These are phyloP conservation scores for Cryptococcus jaspeensis DNA, from an alignment of 1,284 basidiomycete genomes.

Conservation along the genomic window DNA sequence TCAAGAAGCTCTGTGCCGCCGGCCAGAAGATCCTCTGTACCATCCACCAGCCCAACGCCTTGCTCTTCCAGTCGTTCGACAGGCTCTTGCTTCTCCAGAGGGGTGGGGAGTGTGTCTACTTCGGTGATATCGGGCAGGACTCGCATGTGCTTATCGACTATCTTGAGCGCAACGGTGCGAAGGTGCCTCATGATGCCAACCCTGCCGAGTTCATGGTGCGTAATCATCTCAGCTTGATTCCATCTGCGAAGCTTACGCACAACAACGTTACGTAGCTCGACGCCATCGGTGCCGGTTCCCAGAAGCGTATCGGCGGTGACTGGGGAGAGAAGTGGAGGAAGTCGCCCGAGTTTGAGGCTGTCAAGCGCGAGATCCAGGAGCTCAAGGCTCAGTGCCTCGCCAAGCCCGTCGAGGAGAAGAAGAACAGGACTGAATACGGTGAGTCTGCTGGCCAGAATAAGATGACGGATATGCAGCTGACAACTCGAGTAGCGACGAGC, in stretches of 20 bases:
- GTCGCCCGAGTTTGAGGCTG: constrained; percentile 51
- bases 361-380: constrained; percentile 50
- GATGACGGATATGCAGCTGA: background rate
- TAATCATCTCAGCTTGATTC: background rate
- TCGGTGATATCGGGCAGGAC: constrained; percentile 59
- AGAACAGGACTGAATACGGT: constrained; percentile 29
- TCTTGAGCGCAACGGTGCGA: constrained; percentile 57
- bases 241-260: background rate
- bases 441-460: background rate
- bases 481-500: constrained; percentile 59
- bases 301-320: constrained; percentile 63
- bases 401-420: constrained; percentile 41
- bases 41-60: constrained; percentile 54
- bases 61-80: constrained; percentile 60
- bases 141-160: constrained; percentile 57
- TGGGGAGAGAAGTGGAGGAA: constrained; percentile 74
- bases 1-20: constrained; percentile 60
- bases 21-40: constrained; percentile 61
- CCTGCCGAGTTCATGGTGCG: constrained; percentile 54
- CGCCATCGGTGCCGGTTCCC: constrained; percentile 72
- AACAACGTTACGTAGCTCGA: constrained; percentile 35
- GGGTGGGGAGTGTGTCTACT: constrained; percentile 50
- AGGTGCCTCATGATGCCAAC: constrained; percentile 57
- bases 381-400: constrained; percentile 54
- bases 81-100: constrained; percentile 55